Base-by-base conservation (phyloP, 345 rosid species). In the Bruguiera sexangula region DNA sequence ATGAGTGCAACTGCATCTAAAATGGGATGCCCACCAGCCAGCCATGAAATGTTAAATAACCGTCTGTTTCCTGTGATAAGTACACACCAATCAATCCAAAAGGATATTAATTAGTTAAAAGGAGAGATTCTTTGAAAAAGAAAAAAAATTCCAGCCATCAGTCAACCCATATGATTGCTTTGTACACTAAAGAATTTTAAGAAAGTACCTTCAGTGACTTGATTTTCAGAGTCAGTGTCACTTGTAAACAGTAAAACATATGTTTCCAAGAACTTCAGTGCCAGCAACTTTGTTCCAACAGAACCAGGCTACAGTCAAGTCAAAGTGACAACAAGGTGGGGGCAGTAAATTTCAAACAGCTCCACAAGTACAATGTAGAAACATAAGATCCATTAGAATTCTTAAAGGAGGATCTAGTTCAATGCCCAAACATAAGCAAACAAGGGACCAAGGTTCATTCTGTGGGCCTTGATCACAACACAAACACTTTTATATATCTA, bases 231-330 rank as follows among this genome's bases (percentile, higher is more conserved):
- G 69, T 90, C 92, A 80, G 80, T 73, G 70, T 92, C 92, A 31
- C 90, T 68, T 61, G 96, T 87, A 80, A 95, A 95, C 61, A 86
- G 91, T 72, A 92, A 80, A 62, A 95, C 69, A 75, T 79, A 85
- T 11, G 79, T 92, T 82, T 95, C 96, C 96, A 95, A 82, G 81
- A 92, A 95, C 82, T 92, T 95, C 76, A 92, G 78, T 32, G 96
- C 90, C 81, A 86, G 79, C 87, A 95, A 73, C 85, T 76, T 87
- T 66, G 81, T 82, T 66, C 96, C 87, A 62, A 90, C 78, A 56
- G 76, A 71, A 66, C 92, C 97, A 80, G 90, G 89, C 99, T 95
- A 81, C 84, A 80, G 48, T 64, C 63, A 79, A 73, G 68, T 71
- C 48, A 56, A 62, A 69, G 20, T 34, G 32, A 54, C 30, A 62